These are phyloP conservation scores for Sporothrix variecibatus DNA, from an alignment of 2,329 filamentous ascomycete species.

Conservation along the genomic window DNA sequence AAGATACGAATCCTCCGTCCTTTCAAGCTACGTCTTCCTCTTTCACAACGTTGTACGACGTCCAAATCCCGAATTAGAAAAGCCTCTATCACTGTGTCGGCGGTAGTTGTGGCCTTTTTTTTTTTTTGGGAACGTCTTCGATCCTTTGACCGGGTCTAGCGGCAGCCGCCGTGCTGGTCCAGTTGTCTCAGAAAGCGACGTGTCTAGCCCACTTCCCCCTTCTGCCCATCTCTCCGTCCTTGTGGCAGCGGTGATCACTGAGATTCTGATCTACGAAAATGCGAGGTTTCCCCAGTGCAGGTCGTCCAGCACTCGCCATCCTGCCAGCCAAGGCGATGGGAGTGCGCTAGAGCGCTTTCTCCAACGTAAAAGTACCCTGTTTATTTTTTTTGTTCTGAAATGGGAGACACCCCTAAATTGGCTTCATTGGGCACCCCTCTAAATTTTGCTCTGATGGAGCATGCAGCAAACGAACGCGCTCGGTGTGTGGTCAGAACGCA, in stretches of 20 bases:
- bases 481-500: neutral
- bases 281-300: neutral
- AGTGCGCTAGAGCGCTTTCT: neutral
- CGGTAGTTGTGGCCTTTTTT: too few relatives aligned
- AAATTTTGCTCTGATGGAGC: neutral
- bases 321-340: neutral
- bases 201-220: neutral
- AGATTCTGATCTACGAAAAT: constrained; percentile 2
- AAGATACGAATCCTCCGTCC: neutral
- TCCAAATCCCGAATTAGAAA: neutral
- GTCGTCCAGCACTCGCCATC: neutral
- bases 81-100: neutral
- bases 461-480: neutral
- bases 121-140: neutral
- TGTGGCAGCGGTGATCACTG: neutral
- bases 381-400: neutral
- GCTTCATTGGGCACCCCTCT: neutral
- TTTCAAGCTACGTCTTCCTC: neutral
- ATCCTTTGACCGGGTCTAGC: constrained; percentile 5
- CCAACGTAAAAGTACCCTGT: neutral
- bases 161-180: neutral
- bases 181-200: neutral
- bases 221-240: neutral
- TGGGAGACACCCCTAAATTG: neutral
- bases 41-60: too few relatives aligned